These are phyloP conservation scores for Gaertneriomyces sp. DNA, from an alignment of 192 early-diverging fungal genomes.

Conservation along the genomic window DNA sequence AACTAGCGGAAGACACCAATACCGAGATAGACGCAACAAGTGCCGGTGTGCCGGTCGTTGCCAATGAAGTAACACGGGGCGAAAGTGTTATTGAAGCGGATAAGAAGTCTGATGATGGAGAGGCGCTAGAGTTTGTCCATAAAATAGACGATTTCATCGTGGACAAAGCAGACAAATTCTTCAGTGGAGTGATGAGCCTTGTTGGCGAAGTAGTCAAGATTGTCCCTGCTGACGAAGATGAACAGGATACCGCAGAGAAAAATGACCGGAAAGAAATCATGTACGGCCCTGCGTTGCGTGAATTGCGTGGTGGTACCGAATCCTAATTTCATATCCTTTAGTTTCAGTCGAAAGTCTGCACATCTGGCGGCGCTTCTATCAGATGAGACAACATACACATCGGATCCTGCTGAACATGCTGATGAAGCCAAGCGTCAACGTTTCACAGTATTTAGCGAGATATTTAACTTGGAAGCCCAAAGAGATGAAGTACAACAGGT, in stretches of 20 bases:
- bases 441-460: constrained; percentile 15
- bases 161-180: constrained; percentile 34
- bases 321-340: background rate
- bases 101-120: background rate
- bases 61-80: background rate
- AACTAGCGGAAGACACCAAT: constrained; percentile 1
- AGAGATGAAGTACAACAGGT: constrained; percentile 31
- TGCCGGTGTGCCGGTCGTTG: background rate
- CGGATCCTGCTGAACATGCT: constrained; percentile 25
- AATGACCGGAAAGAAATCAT: background rate
- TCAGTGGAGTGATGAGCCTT: constrained; percentile 26
- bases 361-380: constrained; percentile 25
- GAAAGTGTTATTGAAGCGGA: background rate
- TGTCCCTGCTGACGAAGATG: constrained; percentile 6
- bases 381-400: constrained; percentile 22
- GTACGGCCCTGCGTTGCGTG: too few species aligned
- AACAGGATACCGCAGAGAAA: background rate
- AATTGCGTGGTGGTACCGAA: too few species aligned
- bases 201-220: constrained; percentile 26
- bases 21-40: background rate
- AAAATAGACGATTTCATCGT: constrained; percentile 28
- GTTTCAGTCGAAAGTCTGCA: constrained; percentile 38
- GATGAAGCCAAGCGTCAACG: constrained; percentile 17
- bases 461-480: constrained; percentile 27
- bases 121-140: constrained; percentile 2